phyloP scores from a whole-genome alignment of 2,329 filamentous ascomycete genomes.

The Cryphonectria carpinicola region DNA sequence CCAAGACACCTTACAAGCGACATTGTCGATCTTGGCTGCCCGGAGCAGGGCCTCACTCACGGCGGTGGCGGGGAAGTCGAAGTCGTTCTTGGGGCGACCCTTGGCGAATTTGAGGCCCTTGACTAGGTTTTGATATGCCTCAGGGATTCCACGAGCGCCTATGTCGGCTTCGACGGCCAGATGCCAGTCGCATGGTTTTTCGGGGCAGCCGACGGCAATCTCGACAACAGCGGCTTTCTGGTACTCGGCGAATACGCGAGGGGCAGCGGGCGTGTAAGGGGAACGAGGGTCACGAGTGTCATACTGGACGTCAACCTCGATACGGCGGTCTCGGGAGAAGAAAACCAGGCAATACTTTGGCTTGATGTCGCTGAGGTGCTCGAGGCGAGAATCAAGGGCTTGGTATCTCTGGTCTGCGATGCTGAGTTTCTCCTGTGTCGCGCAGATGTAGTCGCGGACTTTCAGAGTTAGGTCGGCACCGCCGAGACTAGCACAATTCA shows the following conservation, averaged over 20 bases:
- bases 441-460: constrained; percentile 21
- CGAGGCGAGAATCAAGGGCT: constrained; percentile 1
- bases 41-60: constrained; percentile 7
- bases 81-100: constrained; percentile 6
- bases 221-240: constrained; percentile 28
- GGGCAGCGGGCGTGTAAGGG: constrained; percentile 7
- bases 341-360: constrained; percentile 28
- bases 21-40: constrained; percentile 34
- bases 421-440: constrained; percentile 13
- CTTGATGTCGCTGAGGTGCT: constrained; percentile 23
- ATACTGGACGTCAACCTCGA: constrained; percentile 31
- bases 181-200: constrained; percentile 44
- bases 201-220: constrained; percentile 38
- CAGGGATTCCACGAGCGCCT: constrained; percentile 32
- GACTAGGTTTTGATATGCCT: constrained; percentile 33
- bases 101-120: constrained; percentile 33
- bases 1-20: constrained; percentile 41
- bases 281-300: not conserved
- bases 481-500: constrained; percentile 12
- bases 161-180: constrained; percentile 38
- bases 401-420: not conserved
- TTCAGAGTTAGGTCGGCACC: constrained; percentile 5
- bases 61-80: constrained; percentile 12
- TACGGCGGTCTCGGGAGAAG: constrained; percentile 29
- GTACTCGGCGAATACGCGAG: constrained; percentile 16